Percentiles rank a stretch among this genome's conserved stretches.
Conservation (phyloP, 1,139 yeast species). For the Geotrichum restrictum region DNA sequence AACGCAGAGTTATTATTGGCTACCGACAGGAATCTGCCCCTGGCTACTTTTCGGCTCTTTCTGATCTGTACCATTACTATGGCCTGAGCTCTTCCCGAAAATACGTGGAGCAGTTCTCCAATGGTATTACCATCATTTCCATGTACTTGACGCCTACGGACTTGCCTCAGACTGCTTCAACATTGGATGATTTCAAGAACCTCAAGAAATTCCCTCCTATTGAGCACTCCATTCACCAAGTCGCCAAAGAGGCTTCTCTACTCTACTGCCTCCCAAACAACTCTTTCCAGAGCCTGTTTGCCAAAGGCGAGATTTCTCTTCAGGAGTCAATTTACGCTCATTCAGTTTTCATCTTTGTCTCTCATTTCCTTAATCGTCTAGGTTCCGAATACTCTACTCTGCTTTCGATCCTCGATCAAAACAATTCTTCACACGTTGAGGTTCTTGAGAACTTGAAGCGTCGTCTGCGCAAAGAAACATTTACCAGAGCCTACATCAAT, state of each 20-base stretch:
- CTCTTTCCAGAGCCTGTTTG: constrained; percentile 70
- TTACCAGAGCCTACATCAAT: constrained; percentile 77
- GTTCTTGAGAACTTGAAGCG: constrained; percentile 77
- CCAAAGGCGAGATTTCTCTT: constrained; percentile 73
- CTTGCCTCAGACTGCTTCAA: constrained; percentile 39
- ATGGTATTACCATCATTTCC: constrained; percentile 82
- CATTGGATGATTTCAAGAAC: constrained; percentile 36
- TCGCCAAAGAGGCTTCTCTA: constrained; percentile 89
- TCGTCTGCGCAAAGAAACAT: constrained; percentile 89
- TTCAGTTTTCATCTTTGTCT: constrained; percentile 85
- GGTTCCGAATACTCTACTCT: constrained; percentile 85
- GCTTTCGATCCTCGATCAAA: constrained; percentile 57
- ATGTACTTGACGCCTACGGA: constrained; percentile 67
- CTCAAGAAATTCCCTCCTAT: constrained; percentile 44
- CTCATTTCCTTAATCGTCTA: constrained; percentile 89
- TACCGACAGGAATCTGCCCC: constrained; percentile 81
- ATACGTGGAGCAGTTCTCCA: constrained; percentile 89
- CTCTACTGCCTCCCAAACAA: constrained; percentile 89
- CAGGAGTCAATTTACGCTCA: constrained; percentile 95
- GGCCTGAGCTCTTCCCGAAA: constrained; percentile 81
- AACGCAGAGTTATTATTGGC: constrained; percentile 84
- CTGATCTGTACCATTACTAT: constrained; percentile 85
- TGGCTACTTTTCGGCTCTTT: constrained; percentile 81
- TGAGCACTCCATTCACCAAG: constrained; percentile 81
- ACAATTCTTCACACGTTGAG: constrained; percentile 61